A percentile compares a stretch with the other conserved stretches of the same genome.
phyloP scores from a whole-genome alignment of 345 rosid species.

The Atalantia buxifolia region DNA sequence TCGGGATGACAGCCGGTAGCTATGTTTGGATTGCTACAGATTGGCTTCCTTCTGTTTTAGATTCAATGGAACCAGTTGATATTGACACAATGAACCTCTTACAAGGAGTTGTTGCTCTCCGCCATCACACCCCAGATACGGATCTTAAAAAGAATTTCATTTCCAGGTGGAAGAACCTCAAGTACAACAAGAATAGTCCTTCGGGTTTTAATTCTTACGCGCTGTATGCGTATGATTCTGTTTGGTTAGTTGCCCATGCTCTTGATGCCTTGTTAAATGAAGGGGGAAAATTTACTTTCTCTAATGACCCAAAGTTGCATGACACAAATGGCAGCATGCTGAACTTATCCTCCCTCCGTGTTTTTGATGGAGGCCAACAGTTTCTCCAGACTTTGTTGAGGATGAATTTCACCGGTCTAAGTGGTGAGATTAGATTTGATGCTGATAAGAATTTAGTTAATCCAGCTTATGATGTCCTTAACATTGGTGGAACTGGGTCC shows the following conservation, averaged over 20 bases:
- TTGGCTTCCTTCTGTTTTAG: conserved; percentile 84
- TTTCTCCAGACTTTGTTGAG: conserved; percentile 53
- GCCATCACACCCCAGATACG: conserved; percentile 76
- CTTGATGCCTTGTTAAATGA: conserved; percentile 54
- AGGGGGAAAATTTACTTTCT: conserved; percentile 69
- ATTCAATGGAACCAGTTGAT: conserved; percentile 46
- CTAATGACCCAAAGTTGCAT: conserved; percentile 50
- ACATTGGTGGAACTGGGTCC: conserved; percentile 56
- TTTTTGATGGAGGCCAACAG: conserved; percentile 71
- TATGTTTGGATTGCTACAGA: conserved; percentile 97
- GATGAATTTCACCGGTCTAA: conserved; percentile 69
- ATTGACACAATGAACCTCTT: conserved; percentile 50
- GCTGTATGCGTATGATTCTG: conserved; percentile 84
- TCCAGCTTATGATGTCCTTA: conserved; percentile 77
- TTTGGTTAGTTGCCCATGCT: conserved; percentile 88
- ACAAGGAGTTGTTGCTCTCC: conserved; percentile 86
- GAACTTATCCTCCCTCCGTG: conserved; percentile 48
- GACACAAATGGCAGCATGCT: conserved; percentile 46
- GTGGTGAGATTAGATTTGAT: conserved; percentile 61
- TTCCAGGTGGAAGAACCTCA: conserved; percentile 54
- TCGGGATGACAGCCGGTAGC: conserved; percentile 63
- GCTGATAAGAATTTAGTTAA: conserved; percentile 51
- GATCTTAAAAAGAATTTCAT: conserved; percentile 42
- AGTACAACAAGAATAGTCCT: conserved; percentile 29
- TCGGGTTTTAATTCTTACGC: conserved; percentile 71